These are phyloP conservation scores for Puccinia coronata DNA, from an alignment of 1,284 basidiomycete genomes.

Conservation along the genomic window DNA sequence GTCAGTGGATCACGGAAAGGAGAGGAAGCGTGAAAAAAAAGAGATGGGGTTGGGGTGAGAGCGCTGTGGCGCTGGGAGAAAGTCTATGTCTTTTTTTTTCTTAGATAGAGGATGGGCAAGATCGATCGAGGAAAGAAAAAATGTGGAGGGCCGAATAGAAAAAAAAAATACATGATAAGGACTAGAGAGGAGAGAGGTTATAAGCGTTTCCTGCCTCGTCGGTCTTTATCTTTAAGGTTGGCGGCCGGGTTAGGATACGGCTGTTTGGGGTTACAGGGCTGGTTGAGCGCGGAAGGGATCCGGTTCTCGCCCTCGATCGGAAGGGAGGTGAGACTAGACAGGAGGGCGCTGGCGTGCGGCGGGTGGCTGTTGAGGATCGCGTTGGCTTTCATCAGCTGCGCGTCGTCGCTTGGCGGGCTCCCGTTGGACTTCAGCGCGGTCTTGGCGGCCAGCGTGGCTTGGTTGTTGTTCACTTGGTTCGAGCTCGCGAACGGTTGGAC, in stretches of 20 bases:
- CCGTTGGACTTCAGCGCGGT: neutral
- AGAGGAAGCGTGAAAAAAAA: too few relatives aligned
- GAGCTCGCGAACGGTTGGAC: constrained; percentile 24
- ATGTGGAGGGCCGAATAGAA: neutral
- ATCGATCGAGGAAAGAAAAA: too few relatives aligned
- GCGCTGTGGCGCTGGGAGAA: too few relatives aligned
- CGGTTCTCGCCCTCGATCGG: constrained; percentile 38
- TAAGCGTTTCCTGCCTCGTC: constrained; percentile 43
- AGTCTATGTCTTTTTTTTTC: too few relatives aligned
- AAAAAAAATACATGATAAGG: neutral
- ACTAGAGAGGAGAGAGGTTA: neutral
- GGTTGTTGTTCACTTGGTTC: constrained; percentile 19
- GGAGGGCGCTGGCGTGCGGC: neutral
- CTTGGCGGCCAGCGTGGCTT: neutral
- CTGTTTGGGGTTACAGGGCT: neutral
- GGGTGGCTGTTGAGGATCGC: neutral
- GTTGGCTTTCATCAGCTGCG: neutral
- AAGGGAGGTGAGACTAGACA: neutral
- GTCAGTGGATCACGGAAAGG: too few relatives aligned
- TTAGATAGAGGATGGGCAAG: too few relatives aligned
- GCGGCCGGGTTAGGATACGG: neutral
- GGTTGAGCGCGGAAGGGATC: neutral
- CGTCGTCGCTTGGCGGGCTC: neutral
- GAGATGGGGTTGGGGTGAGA: too few relatives aligned
- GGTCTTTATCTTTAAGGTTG: constrained; percentile 43